A percentile compares a stretch with the other conserved stretches of the same genome.
Conservation (phyloP, 345 rosid genomes). For the Boechera retrofracta region DNA sequence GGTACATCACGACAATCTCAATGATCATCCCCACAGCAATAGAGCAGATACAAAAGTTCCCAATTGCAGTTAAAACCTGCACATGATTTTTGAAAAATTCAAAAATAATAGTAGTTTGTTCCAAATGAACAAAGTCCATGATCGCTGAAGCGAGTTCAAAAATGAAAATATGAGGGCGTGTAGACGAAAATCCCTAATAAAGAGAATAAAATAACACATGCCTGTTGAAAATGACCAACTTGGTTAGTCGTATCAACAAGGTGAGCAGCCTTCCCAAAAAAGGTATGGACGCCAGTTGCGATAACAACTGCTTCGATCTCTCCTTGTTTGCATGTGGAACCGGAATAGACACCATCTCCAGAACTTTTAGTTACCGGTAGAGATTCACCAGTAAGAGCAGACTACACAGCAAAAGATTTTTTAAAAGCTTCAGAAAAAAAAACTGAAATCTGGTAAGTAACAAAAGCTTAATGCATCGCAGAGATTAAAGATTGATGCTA, state of each 20-base stretch:
- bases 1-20: slow-evolving; percentile 97
- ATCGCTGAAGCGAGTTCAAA: slow-evolving; percentile 20
- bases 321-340: slow-evolving; percentile 98
- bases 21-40: slow-evolving; percentile 94
- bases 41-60: slow-evolving; percentile 98
- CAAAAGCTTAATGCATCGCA: background rate
- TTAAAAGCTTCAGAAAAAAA: slow-evolving; percentile 17
- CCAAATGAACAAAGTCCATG: background rate
- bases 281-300: slow-evolving; percentile 96
- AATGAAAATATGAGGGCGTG: background rate
- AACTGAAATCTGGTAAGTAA: slow-evolving; percentile 1
- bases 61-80: slow-evolving; percentile 96
- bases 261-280: slow-evolving; percentile 98
- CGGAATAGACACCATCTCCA: slow-evolving; percentile 95
- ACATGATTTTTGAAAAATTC: slow-evolving; percentile 1
- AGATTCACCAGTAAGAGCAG: slow-evolving; percentile 97
- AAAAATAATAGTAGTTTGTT: background rate
- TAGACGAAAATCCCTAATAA: background rate
- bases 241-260: slow-evolving; percentile 95
- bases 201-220: slow-evolving; percentile 28
- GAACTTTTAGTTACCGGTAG: slow-evolving; percentile 96
- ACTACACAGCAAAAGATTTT: slow-evolving; percentile 52
- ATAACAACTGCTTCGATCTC: slow-evolving; percentile 95
- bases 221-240: slow-evolving; percentile 99
- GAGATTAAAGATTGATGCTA: background rate